Percentiles rank a stretch among this genome's conserved stretches.
These are phyloP conservation scores for Pilaira anomala DNA, from an alignment of 192 early-diverging fungal genomes.

Conservation along the genomic window DNA sequence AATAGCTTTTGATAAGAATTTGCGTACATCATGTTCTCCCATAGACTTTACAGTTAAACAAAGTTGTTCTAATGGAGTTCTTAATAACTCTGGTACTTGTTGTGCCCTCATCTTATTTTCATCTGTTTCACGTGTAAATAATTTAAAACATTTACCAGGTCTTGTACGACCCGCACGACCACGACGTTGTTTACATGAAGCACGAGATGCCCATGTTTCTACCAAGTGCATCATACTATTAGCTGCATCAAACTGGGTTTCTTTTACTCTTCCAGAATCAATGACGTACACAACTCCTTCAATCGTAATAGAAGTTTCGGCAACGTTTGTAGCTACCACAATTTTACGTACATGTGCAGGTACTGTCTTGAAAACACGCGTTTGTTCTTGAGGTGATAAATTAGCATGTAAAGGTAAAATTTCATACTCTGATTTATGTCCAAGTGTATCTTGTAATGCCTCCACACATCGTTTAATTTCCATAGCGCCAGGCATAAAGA, in stretches of 20 bases:
- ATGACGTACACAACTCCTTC: slow-evolving; percentile 74
- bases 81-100: slow-evolving; percentile 72
- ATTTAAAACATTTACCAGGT: slow-evolving; percentile 70
- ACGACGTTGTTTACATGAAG: slow-evolving; percentile 58
- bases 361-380: slow-evolving; percentile 58
- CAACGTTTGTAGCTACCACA: slow-evolving; percentile 76
- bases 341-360: slow-evolving; percentile 59
- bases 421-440: slow-evolving; percentile 18
- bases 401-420: slow-evolving; percentile 58
- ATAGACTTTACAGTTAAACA: slow-evolving; percentile 69
- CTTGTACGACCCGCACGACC: slow-evolving; percentile 82
- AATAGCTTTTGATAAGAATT: slow-evolving; percentile 56
- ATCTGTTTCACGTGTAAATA: slow-evolving; percentile 53
- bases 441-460: slow-evolving; percentile 29
- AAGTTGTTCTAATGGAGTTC: slow-evolving; percentile 82
- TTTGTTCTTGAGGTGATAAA: slow-evolving; percentile 66
- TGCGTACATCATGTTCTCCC: slow-evolving; percentile 54
- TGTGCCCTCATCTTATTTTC: slow-evolving; percentile 52
- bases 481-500: slow-evolving; percentile 71
- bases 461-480: slow-evolving; percentile 74
- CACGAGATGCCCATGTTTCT: slow-evolving; percentile 45
- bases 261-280: slow-evolving; percentile 67
- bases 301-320: slow-evolving; percentile 82
- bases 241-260: slow-evolving; percentile 47
- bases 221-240: slow-evolving; percentile 62